A percentile compares a stretch with the other conserved stretches of the same genome.
Conservation (phyloP, 805 yeast species). For the Candida nitratophila region DNA sequence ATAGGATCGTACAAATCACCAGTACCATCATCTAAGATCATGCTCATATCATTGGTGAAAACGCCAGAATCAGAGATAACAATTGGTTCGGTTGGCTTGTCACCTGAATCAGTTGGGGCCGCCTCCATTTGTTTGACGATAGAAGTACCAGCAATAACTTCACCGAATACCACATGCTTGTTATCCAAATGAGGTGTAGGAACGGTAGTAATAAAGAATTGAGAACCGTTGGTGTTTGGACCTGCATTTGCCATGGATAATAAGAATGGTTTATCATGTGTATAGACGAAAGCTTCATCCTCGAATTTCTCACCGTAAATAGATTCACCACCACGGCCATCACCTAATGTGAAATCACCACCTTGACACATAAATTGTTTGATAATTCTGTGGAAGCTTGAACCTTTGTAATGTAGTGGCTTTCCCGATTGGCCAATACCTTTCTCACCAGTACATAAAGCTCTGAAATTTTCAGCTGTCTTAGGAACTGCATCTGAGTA, state of each 20-base stretch:
- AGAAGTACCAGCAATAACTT: conserved; percentile 76
- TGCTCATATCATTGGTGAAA: conserved; percentile 49
- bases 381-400: conserved; percentile 91
- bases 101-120: conserved; percentile 54
- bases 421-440: conserved; percentile 57
- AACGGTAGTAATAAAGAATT: conserved; percentile 88
- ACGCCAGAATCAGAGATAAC: conserved; percentile 75
- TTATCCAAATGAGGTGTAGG: conserved; percentile 93
- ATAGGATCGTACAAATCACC: conserved; percentile 79
- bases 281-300: conserved; percentile 76
- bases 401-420: conserved; percentile 70
- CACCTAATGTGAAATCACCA: conserved; percentile 75
- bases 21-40: conserved; percentile 61
- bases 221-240: conserved; percentile 92
- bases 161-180: conserved; percentile 95
- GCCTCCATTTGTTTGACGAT: conserved; percentile 74
- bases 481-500: conserved; percentile 71
- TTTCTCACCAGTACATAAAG: conserved; percentile 83
- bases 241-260: conserved; percentile 98
- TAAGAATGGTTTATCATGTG: conserved; percentile 80
- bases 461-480: conserved; percentile 85
- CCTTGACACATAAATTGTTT: conserved; percentile 90
- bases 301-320: conserved; percentile 82
- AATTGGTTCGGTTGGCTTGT: conserved; percentile 67
- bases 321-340: conserved; percentile 78